phyloP scores from a whole-genome alignment of 1,139 yeast species.

The Debaryomyces subglobosus region DNA sequence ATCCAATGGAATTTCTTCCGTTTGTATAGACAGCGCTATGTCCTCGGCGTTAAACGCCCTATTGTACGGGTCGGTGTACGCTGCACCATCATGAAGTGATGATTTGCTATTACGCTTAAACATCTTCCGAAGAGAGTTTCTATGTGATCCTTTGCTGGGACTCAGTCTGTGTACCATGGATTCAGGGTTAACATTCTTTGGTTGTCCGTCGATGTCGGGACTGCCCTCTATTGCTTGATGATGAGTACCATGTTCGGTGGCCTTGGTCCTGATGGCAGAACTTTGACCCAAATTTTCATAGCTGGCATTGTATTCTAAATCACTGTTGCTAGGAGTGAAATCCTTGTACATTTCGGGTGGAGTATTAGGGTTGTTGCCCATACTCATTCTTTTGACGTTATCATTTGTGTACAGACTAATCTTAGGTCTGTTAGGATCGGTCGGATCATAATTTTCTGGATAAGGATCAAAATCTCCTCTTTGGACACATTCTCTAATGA shows the following conservation, averaged over 20 bases:
- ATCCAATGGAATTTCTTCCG: constrained; percentile 56
- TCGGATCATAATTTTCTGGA: constrained; percentile 65
- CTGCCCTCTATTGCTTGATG: constrained; percentile 15
- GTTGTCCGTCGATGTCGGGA: constrained; percentile 10
- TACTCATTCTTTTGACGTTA: constrained; percentile 24
- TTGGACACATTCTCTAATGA: constrained; percentile 74
- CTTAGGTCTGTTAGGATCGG: constrained; percentile 53
- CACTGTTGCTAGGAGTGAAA: constrained; percentile 14
- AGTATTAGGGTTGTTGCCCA: constrained; percentile 8
- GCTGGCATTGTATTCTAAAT: constrained; percentile 14
- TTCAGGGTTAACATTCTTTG: constrained; percentile 11
- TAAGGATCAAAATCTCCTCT: constrained; percentile 63
- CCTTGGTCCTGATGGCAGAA: constrained; percentile 2
- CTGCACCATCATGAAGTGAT: constrained; percentile 33
- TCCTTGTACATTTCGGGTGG: constrained; percentile 4
- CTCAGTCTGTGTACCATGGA: constrained; percentile 13
- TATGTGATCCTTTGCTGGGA: constrained; percentile 11
- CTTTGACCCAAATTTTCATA: constrained; percentile 15
- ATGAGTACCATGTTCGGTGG: constrained; percentile 10
- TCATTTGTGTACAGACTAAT: constrained; percentile 34
- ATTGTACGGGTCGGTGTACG: constrained; percentile 36
- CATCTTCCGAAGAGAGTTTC: constrained; percentile 30
- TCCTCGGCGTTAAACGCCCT: constrained; percentile 16
- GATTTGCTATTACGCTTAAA: constrained; percentile 31
- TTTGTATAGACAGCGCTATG: constrained; percentile 25